Evolutionary conservation across 108 stramenopile species (phyloP).

Genomic region (Parietichytrium sp.): DNA sequence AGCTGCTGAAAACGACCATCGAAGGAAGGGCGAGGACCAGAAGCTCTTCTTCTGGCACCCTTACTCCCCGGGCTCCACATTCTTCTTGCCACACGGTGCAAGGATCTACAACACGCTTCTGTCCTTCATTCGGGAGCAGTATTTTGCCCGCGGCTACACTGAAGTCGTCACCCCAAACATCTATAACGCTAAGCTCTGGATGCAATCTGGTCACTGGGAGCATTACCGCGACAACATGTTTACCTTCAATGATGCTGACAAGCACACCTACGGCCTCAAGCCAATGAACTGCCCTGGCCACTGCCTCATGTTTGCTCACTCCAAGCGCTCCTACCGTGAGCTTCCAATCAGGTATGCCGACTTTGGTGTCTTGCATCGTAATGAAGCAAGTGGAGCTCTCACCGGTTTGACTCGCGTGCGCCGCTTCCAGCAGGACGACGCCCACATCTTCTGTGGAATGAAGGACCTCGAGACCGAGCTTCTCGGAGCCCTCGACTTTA

Average conservation of each 20-base stretch:
- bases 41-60: conserved; percentile 96
- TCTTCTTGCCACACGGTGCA: conserved; percentile 96
- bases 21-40: conserved; percentile 84
- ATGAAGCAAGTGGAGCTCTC: conserved; percentile 91
- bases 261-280: conserved; percentile 89
- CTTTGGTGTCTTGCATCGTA: conserved; percentile 97
- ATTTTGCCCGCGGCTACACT: conserved; percentile 92
- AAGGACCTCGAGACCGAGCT: conserved; percentile 89
- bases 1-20: conserved; percentile 96
- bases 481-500: conserved; percentile 86
- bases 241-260: conserved; percentile 86
- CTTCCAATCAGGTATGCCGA: conserved; percentile 94
- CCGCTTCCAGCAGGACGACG: conserved; percentile 99
- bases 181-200: conserved; percentile 96
- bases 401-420: conserved; percentile 97
- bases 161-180: conserved; percentile 98
- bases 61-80: conserved; percentile 90
- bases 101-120: conserved; percentile 97
- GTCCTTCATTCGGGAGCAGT: conserved; percentile 86
- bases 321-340: conserved; percentile 91
- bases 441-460: conserved; percentile 92
- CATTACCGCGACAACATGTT: conserved; percentile 99
- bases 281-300: conserved; percentile 99
- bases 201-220: conserved; percentile 90
- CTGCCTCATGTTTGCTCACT: conserved; percentile 90